Evolutionary conservation across 2,329 filamentous ascomycete genomes (phyloP), one percentile per base, ranked within the genome.

Genomic region (Beauveria bassiana): DNA sequence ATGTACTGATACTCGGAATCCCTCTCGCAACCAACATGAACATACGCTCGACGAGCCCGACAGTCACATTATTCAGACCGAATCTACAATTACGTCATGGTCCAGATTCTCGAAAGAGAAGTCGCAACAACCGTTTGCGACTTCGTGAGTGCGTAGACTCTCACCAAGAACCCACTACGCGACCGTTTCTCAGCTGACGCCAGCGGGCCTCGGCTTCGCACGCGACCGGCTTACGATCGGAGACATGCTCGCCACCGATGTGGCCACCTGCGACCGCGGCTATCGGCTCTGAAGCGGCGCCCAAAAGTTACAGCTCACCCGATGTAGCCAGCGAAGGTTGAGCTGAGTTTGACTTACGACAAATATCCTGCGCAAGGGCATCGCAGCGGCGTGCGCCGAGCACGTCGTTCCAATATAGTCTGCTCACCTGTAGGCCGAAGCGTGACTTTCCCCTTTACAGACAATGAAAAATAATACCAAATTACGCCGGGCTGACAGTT

Each of bases 381-480:
- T 85, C 42, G 78, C 79, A 3, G 76, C 75, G 2, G 79, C 82
- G 0, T 88, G 85, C 68, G 79, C 77, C 0, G 80, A 93, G 69
- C 73, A 88, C 51, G 75, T 79, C 52, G 91, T 93, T 63, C 86
- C 0, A 75, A 93, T 53, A 74, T 91, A 42, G 88, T 87, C 0
- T 93, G 91, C 73, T 87, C 86, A 50, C 89, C 90, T 1, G 77
- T 92, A 0, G 86, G 88, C 5, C 77, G 82, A 28, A 80, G 81
- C 1, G 75, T 77, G 70, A 68, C 74, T 70, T 9, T 18, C 10
- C 20, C 46, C n/a, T 40, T 31, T 3, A 31, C 28, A 9, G 3
- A 20, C 8, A 6, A 49, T 7, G 7, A n/a, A 28, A 28, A 28
- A n/a, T 2, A 22, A 34, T n/a, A 22, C 22, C 16, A 9, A 45